Evolutionary conservation across 192 early-diverging fungal genomes (phyloP).

Genomic region (Jimgerdemannia flammicorona): DNA sequence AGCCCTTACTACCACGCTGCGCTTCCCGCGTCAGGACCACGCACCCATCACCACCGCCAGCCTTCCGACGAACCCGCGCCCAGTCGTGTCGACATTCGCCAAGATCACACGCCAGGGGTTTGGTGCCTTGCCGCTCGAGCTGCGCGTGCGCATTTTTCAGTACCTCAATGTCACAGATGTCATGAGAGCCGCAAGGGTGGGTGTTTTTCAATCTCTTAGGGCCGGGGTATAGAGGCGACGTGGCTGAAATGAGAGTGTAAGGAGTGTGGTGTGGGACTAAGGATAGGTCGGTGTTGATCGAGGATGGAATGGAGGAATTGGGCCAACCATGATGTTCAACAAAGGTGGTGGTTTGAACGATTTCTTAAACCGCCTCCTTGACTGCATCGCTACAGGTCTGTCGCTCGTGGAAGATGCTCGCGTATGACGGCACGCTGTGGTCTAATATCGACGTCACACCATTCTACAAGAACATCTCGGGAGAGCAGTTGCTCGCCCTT

Average conservation of each 20-base stretch:
- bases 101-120: neutral
- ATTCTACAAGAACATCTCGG: conserved; percentile 32
- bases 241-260: no score
- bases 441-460: conserved; percentile 23
- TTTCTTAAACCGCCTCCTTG: neutral
- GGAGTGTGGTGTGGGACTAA: neutral
- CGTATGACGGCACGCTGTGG: conserved; percentile 37
- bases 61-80: no score
- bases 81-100: neutral
- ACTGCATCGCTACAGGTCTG: neutral
- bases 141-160: neutral
- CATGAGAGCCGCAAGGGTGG: neutral
- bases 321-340: neutral
- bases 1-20: neutral
- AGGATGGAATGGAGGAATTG: neutral
- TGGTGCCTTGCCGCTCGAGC: neutral
- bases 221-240: no score
- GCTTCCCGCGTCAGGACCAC: neutral
- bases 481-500: conserved; percentile 25
- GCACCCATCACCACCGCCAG: no score
- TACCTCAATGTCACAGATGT: neutral
- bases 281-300: neutral
- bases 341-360: neutral
- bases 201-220: neutral
- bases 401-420: conserved; percentile 22